These are phyloP conservation scores for Penicillium sp. DNA, from an alignment of 2,329 filamentous ascomycete species.

Conservation along the genomic window DNA sequence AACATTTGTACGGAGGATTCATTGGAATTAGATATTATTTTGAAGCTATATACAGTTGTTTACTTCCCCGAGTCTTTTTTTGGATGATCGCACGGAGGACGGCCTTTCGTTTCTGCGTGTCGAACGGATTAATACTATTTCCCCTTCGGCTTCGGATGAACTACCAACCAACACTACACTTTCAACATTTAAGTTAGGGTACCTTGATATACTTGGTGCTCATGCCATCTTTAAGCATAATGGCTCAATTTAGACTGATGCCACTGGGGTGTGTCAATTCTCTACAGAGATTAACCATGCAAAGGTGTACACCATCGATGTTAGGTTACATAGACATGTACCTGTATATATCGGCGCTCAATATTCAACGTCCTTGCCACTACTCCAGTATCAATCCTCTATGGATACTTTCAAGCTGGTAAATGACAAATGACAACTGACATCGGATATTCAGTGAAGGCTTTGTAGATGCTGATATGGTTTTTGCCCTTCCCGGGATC, in stretches of 20 bases:
- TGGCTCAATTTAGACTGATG: background rate
- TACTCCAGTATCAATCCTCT: background rate
- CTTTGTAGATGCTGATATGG: background rate
- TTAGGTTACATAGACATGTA: background rate
- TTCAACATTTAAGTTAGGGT: background rate
- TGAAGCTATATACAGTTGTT: constrained; percentile 24
- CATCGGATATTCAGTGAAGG: background rate
- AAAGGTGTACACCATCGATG: background rate
- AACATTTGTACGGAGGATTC: constrained; percentile 29
- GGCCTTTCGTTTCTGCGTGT: constrained; percentile 46
- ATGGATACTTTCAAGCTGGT: background rate
- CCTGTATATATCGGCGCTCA: background rate
- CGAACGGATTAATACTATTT: constrained; percentile 46
- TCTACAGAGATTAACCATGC: background rate
- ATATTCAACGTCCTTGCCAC: background rate
- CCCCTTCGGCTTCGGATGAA: constrained; percentile 33
- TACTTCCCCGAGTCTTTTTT: constrained; percentile 21
- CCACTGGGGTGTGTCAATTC: background rate
- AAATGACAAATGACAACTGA: background rate
- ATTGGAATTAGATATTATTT: constrained; percentile 20
- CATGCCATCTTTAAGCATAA: background rate
- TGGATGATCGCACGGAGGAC: constrained; percentile 40
- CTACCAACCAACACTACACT: background rate
- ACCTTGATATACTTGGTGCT: background rate
- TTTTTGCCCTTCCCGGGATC: background rate